Evolutionary conservation across 2,329 filamentous ascomycete species (phyloP), one percentile per base, ranked within the genome.

Genomic region (Grosmannia clavigera): DNA sequence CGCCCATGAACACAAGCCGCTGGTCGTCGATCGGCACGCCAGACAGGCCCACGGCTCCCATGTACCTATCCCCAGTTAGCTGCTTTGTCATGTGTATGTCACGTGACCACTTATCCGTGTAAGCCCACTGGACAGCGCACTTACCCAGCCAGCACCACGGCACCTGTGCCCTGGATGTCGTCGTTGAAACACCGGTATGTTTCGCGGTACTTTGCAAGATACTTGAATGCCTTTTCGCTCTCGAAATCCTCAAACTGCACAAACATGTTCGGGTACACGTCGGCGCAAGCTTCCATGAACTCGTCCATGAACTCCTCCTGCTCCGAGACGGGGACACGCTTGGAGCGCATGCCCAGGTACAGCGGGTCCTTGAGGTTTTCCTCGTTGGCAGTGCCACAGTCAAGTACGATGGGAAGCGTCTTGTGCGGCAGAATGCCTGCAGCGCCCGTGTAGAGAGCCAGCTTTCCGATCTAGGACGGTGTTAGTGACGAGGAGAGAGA

Each of bases 211-310:
- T 90, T 84, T 71, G 94, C 88, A 50, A 97, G 82, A 69, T 95
- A 92, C 64, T 88, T 87, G 82, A 97, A 99, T 55, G 94, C 92
- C 75, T 85, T 85, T 67, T 83, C 81, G 69, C 92, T 95, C 79
- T 97, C 95, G 74, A 96, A 97, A 71, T 97, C 94, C 73, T 97
- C 92, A 68, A 96, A 97, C 72, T 97, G 94, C 64, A 97, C 89
- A 54, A 86, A 74, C 83, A 81, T 86, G 16, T 80, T 74, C 33
- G 81, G 82, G 72, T 76, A 84, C 35, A 85, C 81, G 38, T 96
- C 90, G 61, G 86, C 87, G 63, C 90, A 82, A 61, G 94, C 92
- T 68, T 83, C 82, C 94, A 99, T 97, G 78, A 99, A 87, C 78
- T 97, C 94, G 70, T 97, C 94, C 78, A 97, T 84, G 75, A 97